phyloP scores from a whole-genome alignment of 1,284 basidiomycete species.

The Trichosporon sp. region DNA sequence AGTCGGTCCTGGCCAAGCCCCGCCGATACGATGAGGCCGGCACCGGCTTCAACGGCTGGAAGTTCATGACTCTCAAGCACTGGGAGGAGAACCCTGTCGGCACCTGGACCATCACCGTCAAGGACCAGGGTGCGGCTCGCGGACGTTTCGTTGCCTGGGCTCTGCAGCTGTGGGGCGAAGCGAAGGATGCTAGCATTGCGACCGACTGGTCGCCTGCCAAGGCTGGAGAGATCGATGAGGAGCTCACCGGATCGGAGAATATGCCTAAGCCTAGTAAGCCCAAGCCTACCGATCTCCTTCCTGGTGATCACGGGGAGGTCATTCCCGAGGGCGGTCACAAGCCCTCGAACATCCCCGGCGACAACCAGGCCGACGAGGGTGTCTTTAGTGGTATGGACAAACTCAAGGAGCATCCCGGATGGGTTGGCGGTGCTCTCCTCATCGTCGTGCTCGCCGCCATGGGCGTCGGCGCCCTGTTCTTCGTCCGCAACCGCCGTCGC shows the following conservation, averaged over 20 bases:
- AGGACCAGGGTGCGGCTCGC: constrained; percentile 63
- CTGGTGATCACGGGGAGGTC: constrained; percentile 67
- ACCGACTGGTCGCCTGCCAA: constrained; percentile 55
- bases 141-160: constrained; percentile 89
- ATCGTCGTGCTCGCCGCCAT: constrained; percentile 63
- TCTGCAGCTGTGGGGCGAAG: constrained; percentile 89
- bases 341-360: constrained; percentile 30
- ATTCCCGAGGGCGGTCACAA: not conserved
- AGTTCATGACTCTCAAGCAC: constrained; percentile 96
- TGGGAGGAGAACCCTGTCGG: constrained; percentile 96
- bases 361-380: constrained; percentile 60
- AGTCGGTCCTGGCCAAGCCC: constrained; percentile 72
- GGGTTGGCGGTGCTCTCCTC: constrained; percentile 73
- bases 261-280: constrained; percentile 53
- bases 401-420: constrained; percentile 68
- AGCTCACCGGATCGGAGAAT: constrained; percentile 49
- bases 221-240: constrained; percentile 45
- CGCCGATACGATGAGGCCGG: constrained; percentile 64
- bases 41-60: constrained; percentile 85
- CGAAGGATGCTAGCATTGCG: constrained; percentile 65
- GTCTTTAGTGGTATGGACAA: constrained; percentile 78
- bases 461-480: constrained; percentile 56
- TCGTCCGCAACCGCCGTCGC: constrained; percentile 56
- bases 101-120: constrained; percentile 81
- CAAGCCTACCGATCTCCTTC: constrained; percentile 84